Evolutionary conservation across 306 rosid species (phyloP).

Genomic region (Erythrophleum fordii): DNA sequence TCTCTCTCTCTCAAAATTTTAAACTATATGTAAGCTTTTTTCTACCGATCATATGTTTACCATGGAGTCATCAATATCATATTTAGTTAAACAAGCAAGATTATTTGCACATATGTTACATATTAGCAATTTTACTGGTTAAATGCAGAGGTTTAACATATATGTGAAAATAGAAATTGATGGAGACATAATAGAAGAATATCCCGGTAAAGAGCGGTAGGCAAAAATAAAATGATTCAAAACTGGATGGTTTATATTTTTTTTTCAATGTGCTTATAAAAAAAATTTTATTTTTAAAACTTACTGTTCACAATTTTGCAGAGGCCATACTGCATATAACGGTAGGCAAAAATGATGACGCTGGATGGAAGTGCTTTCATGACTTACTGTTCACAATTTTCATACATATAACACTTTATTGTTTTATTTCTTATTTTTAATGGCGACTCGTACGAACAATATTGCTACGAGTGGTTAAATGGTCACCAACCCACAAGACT

Average conservation of each 20-base stretch:
- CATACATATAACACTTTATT: background rate
- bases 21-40: background rate
- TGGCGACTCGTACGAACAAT: conserved; percentile 17
- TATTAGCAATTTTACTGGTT: background rate
- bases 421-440: background rate
- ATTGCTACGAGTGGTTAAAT: conserved; percentile 60
- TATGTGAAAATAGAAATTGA: background rate
- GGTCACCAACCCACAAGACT: conserved; percentile 67
- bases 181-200: background rate
- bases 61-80: background rate
- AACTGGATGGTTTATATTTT: no score
- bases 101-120: background rate
- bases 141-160: background rate
- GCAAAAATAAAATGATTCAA: no score
- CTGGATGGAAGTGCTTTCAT: background rate
- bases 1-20: background rate
- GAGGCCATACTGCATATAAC: no score
- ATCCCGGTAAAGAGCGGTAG: background rate
- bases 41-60: background rate
- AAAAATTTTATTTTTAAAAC: no score
- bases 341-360: background rate
- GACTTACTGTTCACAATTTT: background rate
- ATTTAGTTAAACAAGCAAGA: background rate
- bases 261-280: no score
- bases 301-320: no score